phyloP scores from a whole-genome alignment of 2,329 filamentous ascomycete species.

The Stagonosporopsis cucurbitacearum region DNA sequence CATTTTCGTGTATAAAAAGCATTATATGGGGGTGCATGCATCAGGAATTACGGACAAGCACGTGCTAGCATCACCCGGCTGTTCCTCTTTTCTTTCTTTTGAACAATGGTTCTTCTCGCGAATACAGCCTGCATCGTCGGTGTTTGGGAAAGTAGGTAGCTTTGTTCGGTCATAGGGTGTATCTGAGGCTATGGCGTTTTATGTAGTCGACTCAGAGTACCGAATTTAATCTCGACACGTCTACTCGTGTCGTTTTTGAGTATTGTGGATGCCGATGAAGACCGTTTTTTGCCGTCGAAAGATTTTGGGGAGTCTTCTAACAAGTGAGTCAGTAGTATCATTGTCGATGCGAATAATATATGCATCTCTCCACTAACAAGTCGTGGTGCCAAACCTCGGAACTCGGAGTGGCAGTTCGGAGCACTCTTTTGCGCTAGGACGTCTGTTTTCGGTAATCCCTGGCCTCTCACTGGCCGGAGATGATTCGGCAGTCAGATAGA shows the following conservation, averaged over 20 bases:
- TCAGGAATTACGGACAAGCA: background rate
- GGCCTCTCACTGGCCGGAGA: conserved; percentile 12
- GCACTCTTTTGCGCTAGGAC: background rate
- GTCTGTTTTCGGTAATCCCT: conserved; percentile 11
- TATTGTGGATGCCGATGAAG: background rate
- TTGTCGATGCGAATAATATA: too few relatives aligned
- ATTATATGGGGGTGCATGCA: background rate
- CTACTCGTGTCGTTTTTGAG: background rate
- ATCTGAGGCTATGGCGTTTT: background rate
- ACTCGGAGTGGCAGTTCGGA: conserved; percentile 17
- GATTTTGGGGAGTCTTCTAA: background rate
- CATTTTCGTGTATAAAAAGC: conserved; percentile 10
- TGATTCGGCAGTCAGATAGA: conserved; percentile 11
- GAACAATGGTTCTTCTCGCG: background rate
- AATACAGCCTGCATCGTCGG: conserved; percentile 4
- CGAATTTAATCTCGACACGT: background rate
- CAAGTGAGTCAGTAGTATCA: too few relatives aligned
- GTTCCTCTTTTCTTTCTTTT: background rate
- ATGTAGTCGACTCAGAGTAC: background rate
- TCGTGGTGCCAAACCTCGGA: background rate
- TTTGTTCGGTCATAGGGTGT: background rate
- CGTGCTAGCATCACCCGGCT: background rate
- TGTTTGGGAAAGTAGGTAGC: background rate
- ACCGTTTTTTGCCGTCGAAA: too few relatives aligned
- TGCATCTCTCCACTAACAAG: background rate